Evolutionary conservation across 2,329 filamentous ascomycete species (phyloP), one percentile per base, ranked within the genome.

Genomic region (Ceratocystis variospora): DNA sequence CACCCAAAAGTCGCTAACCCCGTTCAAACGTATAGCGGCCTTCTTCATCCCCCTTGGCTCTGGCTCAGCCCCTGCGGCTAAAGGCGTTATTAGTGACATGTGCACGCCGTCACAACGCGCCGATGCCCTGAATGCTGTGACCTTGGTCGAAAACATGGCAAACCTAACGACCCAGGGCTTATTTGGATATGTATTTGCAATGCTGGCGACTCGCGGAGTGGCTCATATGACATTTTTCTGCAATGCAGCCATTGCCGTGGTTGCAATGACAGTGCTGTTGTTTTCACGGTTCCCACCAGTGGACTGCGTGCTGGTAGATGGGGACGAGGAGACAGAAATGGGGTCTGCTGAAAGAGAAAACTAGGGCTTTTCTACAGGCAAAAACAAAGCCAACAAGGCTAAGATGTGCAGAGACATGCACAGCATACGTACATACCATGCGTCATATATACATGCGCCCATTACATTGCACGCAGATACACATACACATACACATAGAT

Each of bases 1-100:
- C 7, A 19, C 33, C 15, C 37, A 41, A 15, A 15, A 12, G 37
- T 41, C n/a, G 33, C 63, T 65, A 61, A 65, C 7, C 3, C 33
- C 61, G 64, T 33, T 19, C 0, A 63, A 2, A 0, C 3, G 37
- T n/a, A 0, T 67, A 80, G 81, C 86, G 1, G 85, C 85, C 0
- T 80, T 83, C 31, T 72, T 89, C 0, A 77, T 90, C 0, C 87
- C 87, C 0, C 82, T 89, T 37, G 86, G 84, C 0, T 87, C 86
- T 0, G 87, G 87, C 0, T 86, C 86, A 0, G 87, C 85, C 0
- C 81, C 86, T 0, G 85, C 87, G 0, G 85, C 86, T 0, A 90
- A 89, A 70, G 87, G 87, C 0, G 84, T 87, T n/a, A 88, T 89
- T 68, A 81, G 87, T 0, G 82, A 87, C 66, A 87, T 89, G 85